Base-by-base conservation (phyloP, 176 grass and related monocot genomes). In the Oropetium thomaeum region DNA sequence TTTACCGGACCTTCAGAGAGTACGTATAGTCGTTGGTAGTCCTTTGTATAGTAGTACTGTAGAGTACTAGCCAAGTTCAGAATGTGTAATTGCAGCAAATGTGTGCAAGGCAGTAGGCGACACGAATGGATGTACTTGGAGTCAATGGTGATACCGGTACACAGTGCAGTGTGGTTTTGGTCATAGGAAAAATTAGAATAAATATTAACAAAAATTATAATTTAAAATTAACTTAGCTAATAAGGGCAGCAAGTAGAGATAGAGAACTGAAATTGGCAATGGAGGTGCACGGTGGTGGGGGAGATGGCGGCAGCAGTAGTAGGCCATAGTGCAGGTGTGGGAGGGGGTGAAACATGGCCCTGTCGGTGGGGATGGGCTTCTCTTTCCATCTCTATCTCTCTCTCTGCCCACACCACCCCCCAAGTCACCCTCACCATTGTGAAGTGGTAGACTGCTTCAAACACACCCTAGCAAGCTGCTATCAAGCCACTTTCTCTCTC, bases 331-430 rank as follows among this genome's bases (percentile, higher is more conserved):
- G 77, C 85, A 81, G 77, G 67, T 67, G 53, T 77, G 66, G 48
- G 90, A 38, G 75, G 90, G 54, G 82, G 84, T 82, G 77, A 93
- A 89, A 84, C 77, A 87, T 79, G 81, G 69, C 74, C 51, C 84
- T 90, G 91, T 88, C 85, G 84, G 87, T 90, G 84, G 64, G 81
- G 84, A 83, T 77, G 73, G 76, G 78, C 74, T 87, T 81, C 79
- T 79, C 25, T 19, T 47, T 22, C 48, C 3, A 14, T 30, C 25
- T 26, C 52, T 26, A n/a, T 55, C 25, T 25, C 23, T 65, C 65
- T 45, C 49, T 30, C 43, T 76, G 48, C 26, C 51, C 14, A 30
- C 51, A 67, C 70, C 31, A 63, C 43, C 35, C 20, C 25, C n/a
- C 58, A 81, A 25, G 37, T 69, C 74, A 64, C 75, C 61, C 25